A percentile compares a stretch with the other conserved stretches of the same genome.
Evolutionary conservation across 1,284 basidiomycete genomes (phyloP).

Genomic region (Heterobasidion occidentale): DNA sequence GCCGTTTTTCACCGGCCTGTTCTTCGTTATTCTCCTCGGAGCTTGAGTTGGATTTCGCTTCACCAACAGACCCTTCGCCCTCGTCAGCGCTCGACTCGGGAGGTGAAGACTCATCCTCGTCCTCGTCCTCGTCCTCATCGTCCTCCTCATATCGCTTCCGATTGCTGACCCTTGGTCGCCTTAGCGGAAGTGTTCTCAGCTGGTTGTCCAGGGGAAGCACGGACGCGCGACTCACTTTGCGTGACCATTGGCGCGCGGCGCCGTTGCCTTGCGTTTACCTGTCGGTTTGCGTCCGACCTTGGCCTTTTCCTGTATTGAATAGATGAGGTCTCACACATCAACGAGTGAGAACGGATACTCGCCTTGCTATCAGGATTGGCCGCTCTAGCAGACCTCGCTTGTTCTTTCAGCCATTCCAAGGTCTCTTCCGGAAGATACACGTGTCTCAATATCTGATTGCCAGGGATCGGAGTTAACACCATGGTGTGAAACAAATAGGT

Average conservation of each 20-base stretch:
- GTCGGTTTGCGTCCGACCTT: conserved; percentile 21
- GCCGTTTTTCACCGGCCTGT: conserved; percentile 19
- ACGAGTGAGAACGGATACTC: conserved; percentile 1
- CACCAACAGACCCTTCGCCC: conserved; percentile 13
- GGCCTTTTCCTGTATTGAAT: conserved; percentile 17
- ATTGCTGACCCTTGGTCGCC: conserved; percentile 21
- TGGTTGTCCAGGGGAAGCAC: neutral
- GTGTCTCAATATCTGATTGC: conserved; percentile 48
- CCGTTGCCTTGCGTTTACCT: conserved; percentile 30
- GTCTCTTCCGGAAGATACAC: conserved; percentile 60
- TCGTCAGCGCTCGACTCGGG: conserved; percentile 20
- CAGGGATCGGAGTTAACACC: neutral
- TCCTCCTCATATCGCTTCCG: conserved; percentile 22
- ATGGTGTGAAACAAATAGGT: neutral
- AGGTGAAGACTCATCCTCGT: conserved; percentile 13
- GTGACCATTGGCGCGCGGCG: conserved; percentile 27
- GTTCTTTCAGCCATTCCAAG: conserved; percentile 43
- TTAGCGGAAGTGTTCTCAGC: conserved; percentile 2
- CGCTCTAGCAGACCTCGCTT: conserved; percentile 15
- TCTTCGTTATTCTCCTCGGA: conserved; percentile 23
- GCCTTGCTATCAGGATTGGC: conserved; percentile 14
- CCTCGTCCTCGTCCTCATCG: conserved; percentile 12
- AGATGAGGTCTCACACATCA: neutral
- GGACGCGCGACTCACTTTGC: conserved; percentile 27
- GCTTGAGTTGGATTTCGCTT: conserved; percentile 19